Conservation (phyloP, 2,329 filamentous ascomycete species). For the Pseudogymnoascus sp. region DNA sequence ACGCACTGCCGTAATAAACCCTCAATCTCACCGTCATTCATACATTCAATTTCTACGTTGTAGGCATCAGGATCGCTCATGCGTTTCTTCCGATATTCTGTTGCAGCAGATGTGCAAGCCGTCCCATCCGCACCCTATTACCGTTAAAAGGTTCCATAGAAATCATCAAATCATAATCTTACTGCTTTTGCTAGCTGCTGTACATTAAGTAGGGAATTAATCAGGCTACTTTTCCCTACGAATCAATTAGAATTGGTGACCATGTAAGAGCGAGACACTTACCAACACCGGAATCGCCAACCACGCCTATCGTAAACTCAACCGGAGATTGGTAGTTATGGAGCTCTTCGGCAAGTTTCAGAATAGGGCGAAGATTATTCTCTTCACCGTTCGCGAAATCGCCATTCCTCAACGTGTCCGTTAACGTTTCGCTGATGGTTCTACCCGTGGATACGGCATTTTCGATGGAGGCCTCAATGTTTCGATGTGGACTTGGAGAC, state of each 20-base stretch:
- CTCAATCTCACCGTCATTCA: constrained; percentile 12
- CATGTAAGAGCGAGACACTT: neutral
- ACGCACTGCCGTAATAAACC: constrained; percentile 14
- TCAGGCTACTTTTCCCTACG: constrained; percentile 16
- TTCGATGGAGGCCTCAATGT: neutral
- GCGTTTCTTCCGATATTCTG: constrained; percentile 14
- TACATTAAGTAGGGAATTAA: constrained; percentile 13
- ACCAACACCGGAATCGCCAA: constrained; percentile 17
- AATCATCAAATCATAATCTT: neutral
- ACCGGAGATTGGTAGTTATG: constrained; percentile 13
- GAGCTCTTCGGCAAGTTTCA: constrained; percentile 15
- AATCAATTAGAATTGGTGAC: neutral
- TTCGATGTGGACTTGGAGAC: neutral
- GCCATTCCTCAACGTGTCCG: constrained; percentile 9
- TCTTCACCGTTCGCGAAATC: constrained; percentile 13
- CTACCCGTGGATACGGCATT: constrained; percentile 12
- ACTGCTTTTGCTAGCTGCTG: constrained; percentile 14
- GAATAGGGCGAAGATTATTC: constrained; percentile 12
- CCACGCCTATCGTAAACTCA: constrained; percentile 15
- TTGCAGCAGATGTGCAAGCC: constrained; percentile 13
- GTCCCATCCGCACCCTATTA: constrained; percentile 11
- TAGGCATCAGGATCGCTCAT: constrained; percentile 9
- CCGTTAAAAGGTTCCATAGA: neutral
- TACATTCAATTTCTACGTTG: constrained; percentile 14
- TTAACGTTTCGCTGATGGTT: constrained; percentile 9